A percentile compares a stretch with the other conserved stretches of the same genome.
These are phyloP conservation scores for Pinus taeda DNA, from an alignment of 75 land plant species.

Conservation along the genomic window DNA sequence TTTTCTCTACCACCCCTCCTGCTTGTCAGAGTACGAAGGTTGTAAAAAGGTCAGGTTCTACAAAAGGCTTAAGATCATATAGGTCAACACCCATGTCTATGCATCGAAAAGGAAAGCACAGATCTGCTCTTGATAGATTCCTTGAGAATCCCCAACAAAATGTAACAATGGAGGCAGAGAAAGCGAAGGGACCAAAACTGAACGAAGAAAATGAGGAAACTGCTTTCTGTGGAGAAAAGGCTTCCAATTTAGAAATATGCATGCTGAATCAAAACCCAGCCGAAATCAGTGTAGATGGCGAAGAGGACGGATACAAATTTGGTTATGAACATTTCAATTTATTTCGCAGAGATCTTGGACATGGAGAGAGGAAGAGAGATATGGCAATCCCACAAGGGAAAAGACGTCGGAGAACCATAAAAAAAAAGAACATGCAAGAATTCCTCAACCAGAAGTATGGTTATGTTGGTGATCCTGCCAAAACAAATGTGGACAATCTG, in stretches of 20 bases:
- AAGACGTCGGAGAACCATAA: background rate
- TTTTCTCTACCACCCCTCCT: background rate
- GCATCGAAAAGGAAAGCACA: background rate
- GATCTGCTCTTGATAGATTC: background rate
- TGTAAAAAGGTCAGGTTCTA: background rate
- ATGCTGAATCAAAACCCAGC: constrained; percentile 9
- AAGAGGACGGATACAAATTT: background rate
- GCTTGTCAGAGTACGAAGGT: background rate
- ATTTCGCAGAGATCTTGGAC: background rate
- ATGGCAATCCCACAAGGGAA: background rate
- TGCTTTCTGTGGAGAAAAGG: background rate
- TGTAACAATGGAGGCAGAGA: background rate
- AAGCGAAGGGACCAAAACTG: background rate
- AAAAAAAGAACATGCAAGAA: background rate
- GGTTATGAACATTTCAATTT: background rate
- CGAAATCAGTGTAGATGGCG: constrained; percentile 7
- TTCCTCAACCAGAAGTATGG: background rate
- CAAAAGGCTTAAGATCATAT: constrained; percentile 4
- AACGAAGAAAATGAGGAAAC: background rate
- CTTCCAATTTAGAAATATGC: background rate
- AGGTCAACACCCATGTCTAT: background rate
- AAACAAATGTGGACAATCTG: background rate
- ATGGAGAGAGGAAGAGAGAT: background rate
- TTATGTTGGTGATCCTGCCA: background rate
- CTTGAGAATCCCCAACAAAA: background rate